Base-by-base conservation (phyloP, 352 stramenopile species). In the Phytopythium boreale region DNA sequence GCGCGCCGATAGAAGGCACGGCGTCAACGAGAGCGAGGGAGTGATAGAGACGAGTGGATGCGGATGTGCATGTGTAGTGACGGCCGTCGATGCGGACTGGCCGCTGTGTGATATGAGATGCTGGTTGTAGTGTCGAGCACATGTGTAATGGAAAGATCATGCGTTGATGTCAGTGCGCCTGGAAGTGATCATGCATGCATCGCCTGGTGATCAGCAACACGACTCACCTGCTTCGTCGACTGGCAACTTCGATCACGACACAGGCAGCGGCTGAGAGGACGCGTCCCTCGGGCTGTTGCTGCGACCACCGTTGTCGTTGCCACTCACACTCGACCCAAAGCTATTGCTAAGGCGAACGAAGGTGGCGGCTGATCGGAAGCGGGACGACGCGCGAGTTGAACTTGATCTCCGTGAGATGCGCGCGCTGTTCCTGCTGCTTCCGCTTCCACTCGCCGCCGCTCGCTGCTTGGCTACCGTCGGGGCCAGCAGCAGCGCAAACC, bases 41-140 rank as follows among this genome's bases (percentile, higher is more conserved):
- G 7, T 8, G 14, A 46, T 14, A 8, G 15, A 7, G 39, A 14
- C 4, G 15, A n/a, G 19, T 7, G 39, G 17, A 22, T 14, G 39
- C 15, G 19, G 39, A 46, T 14, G 39, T n/a, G 14, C 8, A 22
- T 20, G 39, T 85, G 53, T 22, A 24, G 34, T 1, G 24, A 9
- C 14, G 31, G 10, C 27, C 17, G 52, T 44, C 52, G 31, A 22
- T 41, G 19, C 17, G 52, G 24, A 27, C 17, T 20, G n/a, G 8
- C 4, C 19, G 9, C 6, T 56, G 44, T 50, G 44, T 27, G n/a
- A 15, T 50, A 50, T 50, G 44, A 50, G 44, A 50, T 27, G 46
- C n/a, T 31, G 22, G 22, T 14, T 2, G 11, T 31, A 31, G 22
- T 52, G 46, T 52, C 46, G 22, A 31, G 46, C 46, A 31, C 22